Evolutionary conservation across 2,329 filamentous ascomycete genomes (phyloP).

Genomic region (Chlorencoelia australis): DNA sequence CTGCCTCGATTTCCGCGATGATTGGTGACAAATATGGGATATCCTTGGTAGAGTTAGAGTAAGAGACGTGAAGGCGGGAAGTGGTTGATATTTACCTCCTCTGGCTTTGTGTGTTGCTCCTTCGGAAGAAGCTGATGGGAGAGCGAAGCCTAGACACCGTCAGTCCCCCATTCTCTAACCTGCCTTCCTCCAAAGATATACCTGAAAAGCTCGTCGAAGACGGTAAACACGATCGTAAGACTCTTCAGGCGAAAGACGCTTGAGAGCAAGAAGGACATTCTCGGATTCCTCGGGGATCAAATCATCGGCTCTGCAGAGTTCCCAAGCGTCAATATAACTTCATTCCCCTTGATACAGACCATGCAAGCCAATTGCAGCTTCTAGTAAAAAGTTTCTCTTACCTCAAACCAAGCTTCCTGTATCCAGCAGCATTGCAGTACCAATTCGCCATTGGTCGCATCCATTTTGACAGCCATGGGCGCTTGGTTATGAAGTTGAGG

Average conservation of each 20-base stretch:
- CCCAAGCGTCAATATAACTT: constrained; percentile 12
- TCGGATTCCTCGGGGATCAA: constrained; percentile 90
- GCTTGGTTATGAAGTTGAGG: constrained; percentile 67
- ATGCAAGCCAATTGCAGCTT: background rate
- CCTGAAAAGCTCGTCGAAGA: constrained; percentile 89
- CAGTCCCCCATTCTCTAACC: constrained; percentile 5
- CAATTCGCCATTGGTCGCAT: constrained; percentile 76
- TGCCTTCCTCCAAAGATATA: constrained; percentile 29
- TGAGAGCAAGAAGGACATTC: constrained; percentile 74
- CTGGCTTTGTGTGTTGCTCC: constrained; percentile 55
- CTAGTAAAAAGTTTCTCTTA: constrained; percentile 35
- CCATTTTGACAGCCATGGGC: constrained; percentile 74
- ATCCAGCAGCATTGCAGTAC: constrained; percentile 84
- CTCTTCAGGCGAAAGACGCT: constrained; percentile 82
- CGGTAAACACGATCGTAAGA: constrained; percentile 96
- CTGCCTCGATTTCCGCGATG: constrained; percentile 59
- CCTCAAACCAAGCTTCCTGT: constrained; percentile 87
- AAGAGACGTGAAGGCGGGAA: background rate
- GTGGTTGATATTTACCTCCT: constrained; percentile 42
- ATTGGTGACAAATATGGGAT: constrained; percentile 54
- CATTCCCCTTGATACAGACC: no score
- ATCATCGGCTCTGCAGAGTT: constrained; percentile 71
- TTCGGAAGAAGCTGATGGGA: constrained; percentile 55
- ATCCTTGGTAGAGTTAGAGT: constrained; percentile 39
- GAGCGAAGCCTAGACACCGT: constrained; percentile 38